These are phyloP conservation scores for Cladobotryum protrusum DNA, from an alignment of 2,329 filamentous ascomycete species.

Conservation along the genomic window DNA sequence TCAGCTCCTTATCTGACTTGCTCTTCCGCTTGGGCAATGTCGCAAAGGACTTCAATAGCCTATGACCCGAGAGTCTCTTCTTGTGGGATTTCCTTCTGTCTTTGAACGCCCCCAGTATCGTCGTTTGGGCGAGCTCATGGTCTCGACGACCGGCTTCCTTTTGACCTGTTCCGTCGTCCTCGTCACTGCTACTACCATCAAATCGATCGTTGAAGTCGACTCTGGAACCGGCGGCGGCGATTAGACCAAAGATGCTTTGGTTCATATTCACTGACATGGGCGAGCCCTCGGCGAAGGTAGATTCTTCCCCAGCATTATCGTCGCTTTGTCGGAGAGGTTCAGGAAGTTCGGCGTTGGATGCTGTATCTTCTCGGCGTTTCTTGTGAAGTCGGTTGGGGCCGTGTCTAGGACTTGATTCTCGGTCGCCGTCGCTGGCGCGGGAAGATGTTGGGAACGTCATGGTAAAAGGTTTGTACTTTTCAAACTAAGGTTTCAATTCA, in stretches of 20 bases:
- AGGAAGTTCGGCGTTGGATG: constrained; percentile 40
- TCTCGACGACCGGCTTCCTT: constrained; percentile 39
- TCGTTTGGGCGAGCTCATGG: constrained; percentile 35
- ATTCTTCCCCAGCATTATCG: constrained; percentile 45
- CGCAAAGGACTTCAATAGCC: constrained; percentile 59
- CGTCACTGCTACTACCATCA: constrained; percentile 73
- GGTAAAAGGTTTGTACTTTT: not conserved
- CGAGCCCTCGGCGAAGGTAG: constrained; percentile 36
- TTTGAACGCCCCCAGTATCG: constrained; percentile 31
- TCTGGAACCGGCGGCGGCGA: constrained; percentile 78
- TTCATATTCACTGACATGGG: constrained; percentile 70
- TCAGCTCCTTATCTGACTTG: constrained; percentile 37
- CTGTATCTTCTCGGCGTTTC: constrained; percentile 34
- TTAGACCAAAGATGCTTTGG: constrained; percentile 89
- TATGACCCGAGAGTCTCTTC: constrained; percentile 58
- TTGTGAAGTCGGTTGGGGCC: constrained; percentile 40
- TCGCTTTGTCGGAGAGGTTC: constrained; percentile 47
- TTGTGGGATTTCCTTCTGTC: constrained; percentile 38
- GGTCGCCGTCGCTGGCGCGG: constrained; percentile 24
- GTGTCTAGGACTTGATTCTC: constrained; percentile 30
- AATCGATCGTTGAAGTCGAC: constrained; percentile 78
- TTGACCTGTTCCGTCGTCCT: constrained; percentile 55
- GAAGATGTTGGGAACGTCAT: constrained; percentile 6
- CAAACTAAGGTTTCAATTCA: not conserved
- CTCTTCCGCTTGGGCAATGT: constrained; percentile 46